These are phyloP conservation scores for Colletotrichum liaoningense DNA, from an alignment of 2,329 filamentous ascomycete species.

Conservation along the genomic window DNA sequence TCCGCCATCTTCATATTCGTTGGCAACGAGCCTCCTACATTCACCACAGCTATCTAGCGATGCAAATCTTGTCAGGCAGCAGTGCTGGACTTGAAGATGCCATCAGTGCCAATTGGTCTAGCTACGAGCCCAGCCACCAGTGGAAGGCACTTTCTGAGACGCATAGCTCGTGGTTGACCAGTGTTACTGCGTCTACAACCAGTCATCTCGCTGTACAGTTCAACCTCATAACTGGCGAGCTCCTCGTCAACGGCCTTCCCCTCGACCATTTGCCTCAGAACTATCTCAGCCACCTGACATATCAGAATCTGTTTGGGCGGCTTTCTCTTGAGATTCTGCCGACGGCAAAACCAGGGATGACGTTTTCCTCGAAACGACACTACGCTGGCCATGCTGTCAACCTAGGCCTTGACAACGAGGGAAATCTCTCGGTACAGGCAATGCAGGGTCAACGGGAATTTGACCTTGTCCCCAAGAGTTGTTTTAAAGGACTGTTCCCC, in stretches of 20 bases:
- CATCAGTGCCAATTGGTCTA: background rate
- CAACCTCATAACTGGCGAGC: constrained; percentile 61
- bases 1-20: background rate
- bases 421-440: background rate
- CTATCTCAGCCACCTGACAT: constrained; percentile 55
- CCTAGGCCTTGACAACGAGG: background rate
- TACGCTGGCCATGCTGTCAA: constrained; percentile 46
- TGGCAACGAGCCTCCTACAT: background rate
- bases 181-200: background rate
- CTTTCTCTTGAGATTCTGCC: constrained; percentile 57
- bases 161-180: background rate
- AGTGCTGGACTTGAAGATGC: background rate
- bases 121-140: background rate
- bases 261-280: constrained; percentile 57
- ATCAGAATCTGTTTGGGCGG: constrained; percentile 56
- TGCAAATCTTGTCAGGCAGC: background rate
- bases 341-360: constrained; percentile 49
- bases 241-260: constrained; percentile 64
- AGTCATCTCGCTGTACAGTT: constrained; percentile 51
- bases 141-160: background rate
- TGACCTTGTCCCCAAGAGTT: background rate
- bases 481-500: constrained; percentile 41
- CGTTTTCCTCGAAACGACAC: constrained; percentile 49
- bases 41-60: background rate
- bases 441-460: background rate